Conservation (phyloP, 2,329 filamentous ascomycete species). For the Diaporthe australafricana region DNA sequence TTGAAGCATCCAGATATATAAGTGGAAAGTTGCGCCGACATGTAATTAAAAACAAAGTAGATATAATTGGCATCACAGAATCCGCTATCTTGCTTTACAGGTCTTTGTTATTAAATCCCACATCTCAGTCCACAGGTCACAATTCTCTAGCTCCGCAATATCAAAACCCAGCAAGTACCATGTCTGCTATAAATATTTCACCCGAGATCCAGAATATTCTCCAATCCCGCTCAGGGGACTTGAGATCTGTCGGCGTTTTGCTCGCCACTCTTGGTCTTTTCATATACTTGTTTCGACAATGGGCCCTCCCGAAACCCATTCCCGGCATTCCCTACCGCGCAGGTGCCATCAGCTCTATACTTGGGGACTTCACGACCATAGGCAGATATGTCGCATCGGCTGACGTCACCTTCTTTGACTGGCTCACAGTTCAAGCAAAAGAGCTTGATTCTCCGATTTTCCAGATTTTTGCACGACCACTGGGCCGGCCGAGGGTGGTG, state of each 20-base stretch:
- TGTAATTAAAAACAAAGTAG: too few relatives aligned
- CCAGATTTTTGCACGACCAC: conserved; percentile 49
- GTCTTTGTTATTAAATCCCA: neutral
- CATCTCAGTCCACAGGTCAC: neutral
- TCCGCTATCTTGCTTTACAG: neutral
- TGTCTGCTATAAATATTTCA: neutral
- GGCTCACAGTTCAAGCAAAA: conserved; percentile 35
- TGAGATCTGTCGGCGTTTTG: neutral
- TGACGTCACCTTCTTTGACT: conserved; percentile 34
- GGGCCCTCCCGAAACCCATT: conserved; percentile 44
- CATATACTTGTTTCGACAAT: neutral
- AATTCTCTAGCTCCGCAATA: neutral
- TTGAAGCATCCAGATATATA: neutral
- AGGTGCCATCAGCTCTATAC: conserved; percentile 34
- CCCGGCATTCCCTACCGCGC: conserved; percentile 46
- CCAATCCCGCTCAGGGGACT: neutral
- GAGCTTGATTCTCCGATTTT: conserved; percentile 42
- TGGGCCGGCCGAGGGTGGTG: conserved; percentile 35
- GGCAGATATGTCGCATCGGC: conserved; percentile 26
- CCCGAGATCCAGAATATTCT: neutral
- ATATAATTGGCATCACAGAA: too few relatives aligned
- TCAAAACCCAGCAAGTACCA: neutral
- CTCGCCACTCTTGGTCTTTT: neutral
- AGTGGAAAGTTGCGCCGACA: neutral
- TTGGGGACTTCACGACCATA: conserved; percentile 41